Base-by-base conservation (phyloP, 768 basidiomycete species). In the Filobasidium wieringae region DNA sequence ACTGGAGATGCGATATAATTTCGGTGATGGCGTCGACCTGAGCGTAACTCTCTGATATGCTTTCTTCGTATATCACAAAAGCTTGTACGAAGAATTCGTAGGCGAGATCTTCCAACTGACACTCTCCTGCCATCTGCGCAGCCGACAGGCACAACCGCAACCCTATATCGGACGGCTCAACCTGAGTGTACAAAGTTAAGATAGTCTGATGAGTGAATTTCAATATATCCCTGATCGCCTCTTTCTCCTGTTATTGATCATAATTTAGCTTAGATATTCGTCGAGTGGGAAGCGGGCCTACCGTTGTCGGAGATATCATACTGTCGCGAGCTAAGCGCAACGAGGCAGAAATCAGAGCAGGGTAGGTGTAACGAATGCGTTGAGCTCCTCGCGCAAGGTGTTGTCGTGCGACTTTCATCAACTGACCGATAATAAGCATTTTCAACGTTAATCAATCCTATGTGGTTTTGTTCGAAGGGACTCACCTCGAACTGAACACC, bases 81-180 rank as follows among this genome's bases (percentile, higher is more conserved):
- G 92, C 89, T 72, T 96, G 91, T 14, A 97, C 95, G 68, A 92
- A 96, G 65, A 97, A 84, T 72, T 99, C 93, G 71, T 99, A 99
- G 15, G 89, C 84, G 59, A 97, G 82, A 71, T 97, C 92, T 74
- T 95, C 92, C 64, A 96, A 88, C 0, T 84, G 88, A 58, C 88
- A 89, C 70, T 93, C 89, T 67, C 95, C 93, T 0, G 93, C 82
- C 29, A 95, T 86, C 72, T 96, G 90, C 0, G 95, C 91, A 0
- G 93, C 86, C 61, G 97, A 85, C 27, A 99, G 84, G 81, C 93
- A 97, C 1, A 97, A 79, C 0, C 92, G 86, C 6, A 99, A 82
- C 6, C 92, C 92, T 58, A 88, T 87, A 14, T 76, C 76, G 17
- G 67, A 66, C 0, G 90, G 84, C 62, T 97, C 93, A 36, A 95